Percentiles rank a stretch among this genome's conserved stretches.
phyloP scores from a whole-genome alignment of 176 grass and related monocot genomes.

The Ampelocalamus luodianensis region DNA sequence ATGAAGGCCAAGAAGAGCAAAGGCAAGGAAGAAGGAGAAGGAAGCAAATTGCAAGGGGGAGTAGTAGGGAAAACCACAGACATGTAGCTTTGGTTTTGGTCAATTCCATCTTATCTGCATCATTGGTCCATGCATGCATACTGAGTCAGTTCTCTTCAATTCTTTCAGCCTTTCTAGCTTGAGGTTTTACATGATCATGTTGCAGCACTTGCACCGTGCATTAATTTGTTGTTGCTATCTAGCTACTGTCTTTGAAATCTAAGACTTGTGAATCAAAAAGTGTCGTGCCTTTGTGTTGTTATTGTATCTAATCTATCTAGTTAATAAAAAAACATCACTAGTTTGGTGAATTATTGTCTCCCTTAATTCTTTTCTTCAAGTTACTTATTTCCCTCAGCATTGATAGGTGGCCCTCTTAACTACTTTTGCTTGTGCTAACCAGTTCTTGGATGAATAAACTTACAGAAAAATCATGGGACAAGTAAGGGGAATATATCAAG shows the following conservation, averaged over 20 bases:
- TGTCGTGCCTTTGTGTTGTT: not conserved
- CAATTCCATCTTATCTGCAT: not conserved
- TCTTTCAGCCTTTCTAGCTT: not conserved
- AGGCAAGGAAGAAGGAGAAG: slow-evolving; percentile 20
- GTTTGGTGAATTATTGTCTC: not conserved
- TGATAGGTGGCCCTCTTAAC: not conserved
- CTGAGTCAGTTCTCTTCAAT: not conserved
- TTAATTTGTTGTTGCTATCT: not conserved
- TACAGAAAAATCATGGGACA: not conserved
- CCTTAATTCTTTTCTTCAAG: not conserved
- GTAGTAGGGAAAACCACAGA: not conserved
- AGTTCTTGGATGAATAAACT: not conserved
- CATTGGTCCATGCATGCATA: not conserved
- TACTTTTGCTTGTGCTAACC: slow-evolving; percentile 3
- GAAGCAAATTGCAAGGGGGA: slow-evolving; percentile 39
- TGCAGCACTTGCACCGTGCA: not conserved
- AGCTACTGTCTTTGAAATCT: not conserved
- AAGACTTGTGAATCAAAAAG: not conserved
- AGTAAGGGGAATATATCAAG: not conserved
- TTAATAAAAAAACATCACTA: not conserved
- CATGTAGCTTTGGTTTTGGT: slow-evolving; percentile 24
- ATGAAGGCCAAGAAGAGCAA: slow-evolving; percentile 55
- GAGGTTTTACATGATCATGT: slow-evolving; percentile 19
- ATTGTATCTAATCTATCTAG: slow-evolving; percentile 15
- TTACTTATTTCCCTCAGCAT: not conserved